Percentiles rank a stretch among this genome's conserved stretches.
Conservation (phyloP, 1,284 basidiomycete genomes). For the Ganoderma multipileum region DNA sequence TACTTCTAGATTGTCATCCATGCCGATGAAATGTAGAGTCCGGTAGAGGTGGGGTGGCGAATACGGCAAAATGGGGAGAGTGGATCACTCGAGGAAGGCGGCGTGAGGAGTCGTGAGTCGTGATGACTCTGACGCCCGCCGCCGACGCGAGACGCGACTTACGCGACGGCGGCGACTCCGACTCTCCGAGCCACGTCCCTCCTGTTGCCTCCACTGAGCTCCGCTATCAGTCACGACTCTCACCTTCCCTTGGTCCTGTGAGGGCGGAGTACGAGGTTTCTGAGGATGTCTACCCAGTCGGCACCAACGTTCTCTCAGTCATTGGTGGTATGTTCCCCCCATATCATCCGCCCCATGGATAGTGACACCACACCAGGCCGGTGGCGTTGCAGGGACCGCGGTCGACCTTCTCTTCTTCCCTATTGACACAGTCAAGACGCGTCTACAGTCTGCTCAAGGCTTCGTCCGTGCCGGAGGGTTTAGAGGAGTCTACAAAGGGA, state of each 20-base stretch:
- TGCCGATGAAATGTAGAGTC: slow-evolving; percentile 16
- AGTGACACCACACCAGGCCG: slow-evolving; percentile 61
- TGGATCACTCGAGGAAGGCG: slow-evolving; percentile 63
- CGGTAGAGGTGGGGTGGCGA: not conserved
- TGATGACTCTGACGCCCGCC: slow-evolving; percentile 11
- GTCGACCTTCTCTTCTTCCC: slow-evolving; percentile 97
- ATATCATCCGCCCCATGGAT: slow-evolving; percentile 1
- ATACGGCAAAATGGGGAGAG: not conserved
- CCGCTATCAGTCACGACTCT: not conserved
- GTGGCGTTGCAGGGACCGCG: slow-evolving; percentile 86
- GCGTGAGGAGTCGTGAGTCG: slow-evolving; percentile 53
- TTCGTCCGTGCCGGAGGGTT: slow-evolving; percentile 91
- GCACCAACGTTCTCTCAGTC: slow-evolving; percentile 39
- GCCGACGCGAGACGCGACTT: slow-evolving; percentile 17
- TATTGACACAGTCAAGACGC: slow-evolving; percentile 96
- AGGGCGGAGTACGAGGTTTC: not conserved
- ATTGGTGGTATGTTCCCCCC: slow-evolving; percentile 34
- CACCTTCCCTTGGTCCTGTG: not conserved
- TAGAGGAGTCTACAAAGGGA: slow-evolving; percentile 90
- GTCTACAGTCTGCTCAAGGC: slow-evolving; percentile 89
- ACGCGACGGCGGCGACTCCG: not conserved
- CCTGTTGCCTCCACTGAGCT: not conserved
- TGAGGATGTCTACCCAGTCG: slow-evolving; percentile 25
- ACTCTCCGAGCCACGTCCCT: not conserved
- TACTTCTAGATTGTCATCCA: slow-evolving; percentile 45